Base-by-base conservation (phyloP, 345 rosid genomes). In the Adansonia digitata region DNA sequence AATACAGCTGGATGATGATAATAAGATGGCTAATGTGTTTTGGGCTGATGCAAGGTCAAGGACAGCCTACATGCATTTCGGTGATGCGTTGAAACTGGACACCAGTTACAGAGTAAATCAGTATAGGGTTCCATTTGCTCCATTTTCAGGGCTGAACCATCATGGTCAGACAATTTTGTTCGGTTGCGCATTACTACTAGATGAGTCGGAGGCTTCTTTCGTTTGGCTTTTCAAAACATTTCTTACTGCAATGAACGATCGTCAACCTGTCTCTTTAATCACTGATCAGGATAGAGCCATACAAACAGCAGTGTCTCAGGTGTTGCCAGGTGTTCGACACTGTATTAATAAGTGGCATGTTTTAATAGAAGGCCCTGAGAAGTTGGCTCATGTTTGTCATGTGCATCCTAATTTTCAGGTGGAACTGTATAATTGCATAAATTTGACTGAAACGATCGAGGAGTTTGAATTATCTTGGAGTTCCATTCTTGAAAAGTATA, bases 11-110 rank as follows among this genome's bases (percentile, higher is more conserved):
- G 98, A 95, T 71, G 97, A 95, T 45, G 96, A 93, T 74, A 92
- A 88, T 80, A 89, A 83, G 74, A 87, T 95, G 97, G 85, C 92
- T n/a, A 95, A 95, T 84, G 94, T 88, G 0, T 95, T 95, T 78
- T 95, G 99, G 98, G 93, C 98, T 6, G 98, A 95, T 83, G 88
- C 97, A 35, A 88, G 94, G 83, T 95, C 98, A 53, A 90, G 99
- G 84, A 75, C 84, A 31, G 94, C 99, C 48, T 95, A 91, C 78
- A 73, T 75, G 80, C 96, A 91, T 81, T 95, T 93, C 51, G 98
- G 98, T 0, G 99, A 95, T 80, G 89, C 88, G 1, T 88, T 95
- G 71, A 85, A 86, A 14, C 35, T 93, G 59, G 98, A 91, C 79
- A 93, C 98, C 1, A 87, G 83, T 69, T 88, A 84, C 79, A 85